A percentile compares a stretch with the other conserved stretches of the same genome.
Evolutionary conservation across 768 basidiomycete genomes (phyloP).

Genomic region (Trametes elegans): DNA sequence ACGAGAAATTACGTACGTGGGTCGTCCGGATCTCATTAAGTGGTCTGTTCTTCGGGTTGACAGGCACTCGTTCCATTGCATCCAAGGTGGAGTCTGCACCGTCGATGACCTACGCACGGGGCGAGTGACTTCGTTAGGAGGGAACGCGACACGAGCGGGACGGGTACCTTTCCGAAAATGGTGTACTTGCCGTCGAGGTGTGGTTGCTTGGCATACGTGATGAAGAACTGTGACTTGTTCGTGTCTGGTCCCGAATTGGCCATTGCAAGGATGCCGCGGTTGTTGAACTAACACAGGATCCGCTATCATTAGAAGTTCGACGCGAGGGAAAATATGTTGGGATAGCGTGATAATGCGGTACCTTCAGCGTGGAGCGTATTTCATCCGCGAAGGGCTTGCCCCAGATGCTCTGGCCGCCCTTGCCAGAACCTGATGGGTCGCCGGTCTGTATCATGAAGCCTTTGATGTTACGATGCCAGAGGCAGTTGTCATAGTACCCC

Average conservation of each 20-base stretch:
- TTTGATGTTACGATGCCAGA: constrained; percentile 95
- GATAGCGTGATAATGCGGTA: constrained; percentile 31
- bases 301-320: not conserved
- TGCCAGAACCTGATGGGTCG: constrained; percentile 87
- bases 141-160: not conserved
- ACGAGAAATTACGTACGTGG: constrained; percentile 50
- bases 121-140: not conserved
- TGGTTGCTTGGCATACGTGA: constrained; percentile 88
- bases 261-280: constrained; percentile 95
- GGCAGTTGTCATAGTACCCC: constrained; percentile 76
- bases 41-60: constrained; percentile 88
- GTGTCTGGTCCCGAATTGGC: constrained; percentile 94
- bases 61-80: constrained; percentile 89
- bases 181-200: constrained; percentile 95
- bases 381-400: constrained; percentile 91
- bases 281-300: constrained; percentile 70
- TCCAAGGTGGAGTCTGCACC: constrained; percentile 93
- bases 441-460: constrained; percentile 96
- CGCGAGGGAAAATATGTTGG: not conserved
- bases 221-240: constrained; percentile 91
- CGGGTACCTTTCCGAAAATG: constrained; percentile 73
- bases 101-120: constrained; percentile 70
- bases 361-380: constrained; percentile 91
- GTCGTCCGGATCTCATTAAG: constrained; percentile 80
- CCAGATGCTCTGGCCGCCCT: constrained; percentile 97